A percentile compares a stretch with the other conserved stretches of the same genome.
phyloP scores from a whole-genome alignment of 371 early-diverging fungal species.

The Smittium mucronatum region DNA sequence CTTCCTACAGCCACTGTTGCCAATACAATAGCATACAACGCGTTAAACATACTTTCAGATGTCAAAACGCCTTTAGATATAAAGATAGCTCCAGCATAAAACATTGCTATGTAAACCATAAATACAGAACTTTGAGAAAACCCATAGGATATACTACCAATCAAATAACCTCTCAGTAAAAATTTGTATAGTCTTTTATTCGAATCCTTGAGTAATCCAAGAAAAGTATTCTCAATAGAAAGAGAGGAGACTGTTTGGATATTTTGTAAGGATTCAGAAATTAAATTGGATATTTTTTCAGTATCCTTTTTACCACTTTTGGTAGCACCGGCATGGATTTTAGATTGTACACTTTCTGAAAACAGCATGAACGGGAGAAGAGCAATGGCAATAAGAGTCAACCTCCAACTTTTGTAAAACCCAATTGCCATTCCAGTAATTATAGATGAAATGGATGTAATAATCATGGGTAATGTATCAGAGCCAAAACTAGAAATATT shows the following conservation, averaged over 20 bases:
- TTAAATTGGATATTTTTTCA: constrained; percentile 14
- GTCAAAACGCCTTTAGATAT: constrained; percentile 19
- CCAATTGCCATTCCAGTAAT: constrained; percentile 20
- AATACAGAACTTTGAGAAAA: constrained; percentile 36
- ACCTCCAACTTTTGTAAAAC: constrained; percentile 19
- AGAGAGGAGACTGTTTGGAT: constrained; percentile 82
- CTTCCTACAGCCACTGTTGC: constrained; percentile 33
- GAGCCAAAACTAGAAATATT: constrained; percentile 44
- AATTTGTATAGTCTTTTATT: constrained; percentile 46
- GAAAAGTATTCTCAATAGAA: constrained; percentile 57
- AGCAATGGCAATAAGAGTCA: constrained; percentile 35
- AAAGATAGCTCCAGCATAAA: constrained; percentile 25
- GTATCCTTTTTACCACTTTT: constrained; percentile 11
- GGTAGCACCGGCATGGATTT: not conserved
- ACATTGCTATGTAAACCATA: constrained; percentile 22
- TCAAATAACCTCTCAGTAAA: constrained; percentile 39
- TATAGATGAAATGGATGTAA: constrained; percentile 31
- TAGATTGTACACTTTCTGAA: constrained; percentile 18
- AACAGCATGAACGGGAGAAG: constrained; percentile 33
- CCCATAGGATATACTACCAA: constrained; percentile 49
- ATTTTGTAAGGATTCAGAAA: constrained; percentile 33
- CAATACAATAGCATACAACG: constrained; percentile 58
- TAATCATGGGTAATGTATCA: constrained; percentile 38
- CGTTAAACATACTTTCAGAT: constrained; percentile 39
- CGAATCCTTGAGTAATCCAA: constrained; percentile 38